Evolutionary conservation across 2,329 filamentous ascomycete species (phyloP).

Genomic region (Septoria petroselini): DNA sequence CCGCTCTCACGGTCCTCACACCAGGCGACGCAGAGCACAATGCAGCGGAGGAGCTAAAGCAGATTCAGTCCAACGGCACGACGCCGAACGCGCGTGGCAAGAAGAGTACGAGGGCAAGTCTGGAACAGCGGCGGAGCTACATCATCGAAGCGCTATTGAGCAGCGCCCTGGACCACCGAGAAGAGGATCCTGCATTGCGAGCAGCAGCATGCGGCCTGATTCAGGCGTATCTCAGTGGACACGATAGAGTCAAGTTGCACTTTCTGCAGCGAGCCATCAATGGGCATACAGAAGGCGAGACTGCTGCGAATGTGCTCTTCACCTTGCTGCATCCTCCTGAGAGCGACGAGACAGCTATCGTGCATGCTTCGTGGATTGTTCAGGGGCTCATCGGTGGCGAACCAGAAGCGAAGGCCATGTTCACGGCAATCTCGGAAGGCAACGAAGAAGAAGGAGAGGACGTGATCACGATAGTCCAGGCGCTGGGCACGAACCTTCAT

Average conservation of each 20-base stretch:
- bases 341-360: slow-evolving; percentile 78
- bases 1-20: slow-evolving; percentile 68
- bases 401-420: slow-evolving; percentile 69
- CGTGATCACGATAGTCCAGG: slow-evolving; percentile 90
- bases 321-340: slow-evolving; percentile 68
- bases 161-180: slow-evolving; percentile 65
- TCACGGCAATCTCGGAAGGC: slow-evolving; percentile 82
- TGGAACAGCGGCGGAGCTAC: slow-evolving; percentile 56
- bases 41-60: slow-evolving; percentile 22
- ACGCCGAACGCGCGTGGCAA: slow-evolving; percentile 28
- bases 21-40: slow-evolving; percentile 22
- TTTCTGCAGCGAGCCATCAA: slow-evolving; percentile 87
- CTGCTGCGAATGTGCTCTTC: slow-evolving; percentile 76
- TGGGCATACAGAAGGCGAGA: slow-evolving; percentile 78
- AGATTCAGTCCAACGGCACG: slow-evolving; percentile 30
- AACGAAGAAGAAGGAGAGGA: slow-evolving; percentile 88
- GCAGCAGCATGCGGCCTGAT: slow-evolving; percentile 85
- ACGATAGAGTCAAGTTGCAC: slow-evolving; percentile 76
- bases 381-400: slow-evolving; percentile 84
- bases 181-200: slow-evolving; percentile 72
- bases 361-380: slow-evolving; percentile 84
- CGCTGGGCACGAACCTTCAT: slow-evolving; percentile 80
- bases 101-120: slow-evolving; percentile 30
- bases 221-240: slow-evolving; percentile 84
- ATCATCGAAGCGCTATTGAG: slow-evolving; percentile 93